Evolutionary conservation across 2,329 filamentous ascomycete species (phyloP), one percentile per base, ranked within the genome.

Genomic region (Chaetomium globosum): DNA sequence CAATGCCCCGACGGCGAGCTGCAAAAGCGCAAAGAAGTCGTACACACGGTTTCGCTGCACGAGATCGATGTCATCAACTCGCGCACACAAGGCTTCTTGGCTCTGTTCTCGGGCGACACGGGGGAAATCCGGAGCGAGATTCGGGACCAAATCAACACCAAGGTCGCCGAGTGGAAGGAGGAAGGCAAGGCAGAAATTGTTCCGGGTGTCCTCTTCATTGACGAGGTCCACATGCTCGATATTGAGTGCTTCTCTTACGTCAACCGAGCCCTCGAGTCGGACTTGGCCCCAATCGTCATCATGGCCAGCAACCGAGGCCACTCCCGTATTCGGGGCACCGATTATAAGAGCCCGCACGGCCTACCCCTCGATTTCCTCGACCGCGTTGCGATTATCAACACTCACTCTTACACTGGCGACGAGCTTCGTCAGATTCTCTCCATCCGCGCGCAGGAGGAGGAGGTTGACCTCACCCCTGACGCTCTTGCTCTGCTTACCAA

Each of bases 11-110:
- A 99, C 75, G 95, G 95, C 72, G 95, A 99, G 81, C 85, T 99
- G 46, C 95, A 99, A 79, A 96, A 96, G 78, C 91, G 95, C 72
- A 95, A 96, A 77, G 95, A 99, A 80, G 93, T 97, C 1, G 91
- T 97, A 7, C 95, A 99, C 79, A 99, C 95, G 0, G 95, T 99
- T 67, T 94, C 90, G 33, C 86, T 99, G 13, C 95, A 99, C 80
- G 95, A 99, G 80, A 99, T 99, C 70, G 95, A 99, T 75, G 95
- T 99, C 68, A 99, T 99, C 83, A 99, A 99, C 82, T 97, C 93
- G 67, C 87, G 95, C 71, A 97, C 95, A n/a, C 95, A 99, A 79
- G 95, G 95, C 39, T 99, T 99, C 80, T 81, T 99, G 31, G 95
- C 95, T 10, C 88, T 99, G 21, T 99, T 99, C 81, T 97, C 94